Evolutionary conservation across 148 eudicot species (phyloP).

Genomic region (Chenopodium formosanum): DNA sequence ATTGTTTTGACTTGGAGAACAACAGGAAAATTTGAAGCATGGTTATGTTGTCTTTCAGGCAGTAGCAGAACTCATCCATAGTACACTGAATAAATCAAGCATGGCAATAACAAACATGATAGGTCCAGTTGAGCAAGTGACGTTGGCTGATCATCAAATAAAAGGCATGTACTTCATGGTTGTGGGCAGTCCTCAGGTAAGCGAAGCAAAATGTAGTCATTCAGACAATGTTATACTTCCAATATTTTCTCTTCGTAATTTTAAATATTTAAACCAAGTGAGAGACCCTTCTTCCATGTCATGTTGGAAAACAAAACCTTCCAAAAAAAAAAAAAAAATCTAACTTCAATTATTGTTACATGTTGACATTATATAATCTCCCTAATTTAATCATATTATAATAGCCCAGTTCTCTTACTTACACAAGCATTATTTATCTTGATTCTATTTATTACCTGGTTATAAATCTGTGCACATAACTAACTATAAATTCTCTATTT

Average conservation of each 20-base stretch:
- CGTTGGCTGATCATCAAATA: slow-evolving; percentile 48
- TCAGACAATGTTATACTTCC: neutral
- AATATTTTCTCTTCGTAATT: neutral
- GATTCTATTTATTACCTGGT: neutral
- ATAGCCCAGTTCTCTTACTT: neutral
- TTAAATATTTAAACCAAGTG: too few relatives aligned
- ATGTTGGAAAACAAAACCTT: too few relatives aligned
- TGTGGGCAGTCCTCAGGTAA: neutral
- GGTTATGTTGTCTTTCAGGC: slow-evolving; percentile 26
- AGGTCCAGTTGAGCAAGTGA: slow-evolving; percentile 61
- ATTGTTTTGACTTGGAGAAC: too few relatives aligned
- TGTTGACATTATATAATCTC: neutral
- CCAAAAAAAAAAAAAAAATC: too few relatives aligned
- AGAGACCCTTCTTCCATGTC: too few relatives aligned
- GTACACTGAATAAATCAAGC: slow-evolving; percentile 54
- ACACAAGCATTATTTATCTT: neutral
- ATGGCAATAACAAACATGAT: slow-evolving; percentile 50
- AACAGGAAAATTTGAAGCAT: too few relatives aligned
- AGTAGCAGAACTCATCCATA: slow-evolving; percentile 41
- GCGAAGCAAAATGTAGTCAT: too few relatives aligned
- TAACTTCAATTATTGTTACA: too few relatives aligned
- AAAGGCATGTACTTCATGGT: slow-evolving; percentile 25
- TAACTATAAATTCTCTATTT: too few relatives aligned
- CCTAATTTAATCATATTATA: neutral
- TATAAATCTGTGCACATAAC: too few relatives aligned